These are phyloP conservation scores for Sclerotinia spermophila DNA, from an alignment of 2,329 filamentous ascomycete genomes.

Conservation along the genomic window DNA sequence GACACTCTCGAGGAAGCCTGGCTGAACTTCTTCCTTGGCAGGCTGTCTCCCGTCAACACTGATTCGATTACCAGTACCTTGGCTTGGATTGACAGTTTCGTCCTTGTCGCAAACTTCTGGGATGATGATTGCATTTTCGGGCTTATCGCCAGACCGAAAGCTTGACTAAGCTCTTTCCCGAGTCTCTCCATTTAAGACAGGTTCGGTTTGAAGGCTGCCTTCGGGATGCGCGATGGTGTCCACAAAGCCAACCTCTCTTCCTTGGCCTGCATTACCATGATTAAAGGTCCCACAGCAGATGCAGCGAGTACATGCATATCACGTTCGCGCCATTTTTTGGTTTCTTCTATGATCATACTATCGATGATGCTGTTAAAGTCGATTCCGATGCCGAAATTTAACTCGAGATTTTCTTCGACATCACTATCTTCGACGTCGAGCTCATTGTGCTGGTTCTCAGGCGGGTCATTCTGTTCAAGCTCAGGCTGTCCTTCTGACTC, in stretches of 20 bases:
- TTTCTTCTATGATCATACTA: background rate
- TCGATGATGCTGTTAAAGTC: fast-evolving
- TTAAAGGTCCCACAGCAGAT: background rate
- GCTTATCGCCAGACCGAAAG: background rate
- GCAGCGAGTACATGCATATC: no score
- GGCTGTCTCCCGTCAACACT: background rate
- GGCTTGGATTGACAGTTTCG: no score
- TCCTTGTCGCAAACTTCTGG: background rate
- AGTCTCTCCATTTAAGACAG: background rate
- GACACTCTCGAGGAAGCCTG: background rate
- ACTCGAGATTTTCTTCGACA: background rate
- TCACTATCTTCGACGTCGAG: background rate
- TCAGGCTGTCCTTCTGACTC: background rate
- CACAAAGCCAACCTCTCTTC: background rate
- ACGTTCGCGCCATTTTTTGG: no score
- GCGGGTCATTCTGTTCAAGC: background rate
- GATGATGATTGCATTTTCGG: background rate
- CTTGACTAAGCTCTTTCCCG: background rate
- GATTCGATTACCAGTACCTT: background rate
- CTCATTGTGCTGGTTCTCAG: background rate
- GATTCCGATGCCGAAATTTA: no score
- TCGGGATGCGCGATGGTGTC: background rate
- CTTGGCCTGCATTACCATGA: background rate
- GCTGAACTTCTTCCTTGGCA: no score
- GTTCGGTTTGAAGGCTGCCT: background rate